phyloP scores from a whole-genome alignment of 2,329 filamentous ascomycete genomes.

The Furcasterigmium furcatum region DNA sequence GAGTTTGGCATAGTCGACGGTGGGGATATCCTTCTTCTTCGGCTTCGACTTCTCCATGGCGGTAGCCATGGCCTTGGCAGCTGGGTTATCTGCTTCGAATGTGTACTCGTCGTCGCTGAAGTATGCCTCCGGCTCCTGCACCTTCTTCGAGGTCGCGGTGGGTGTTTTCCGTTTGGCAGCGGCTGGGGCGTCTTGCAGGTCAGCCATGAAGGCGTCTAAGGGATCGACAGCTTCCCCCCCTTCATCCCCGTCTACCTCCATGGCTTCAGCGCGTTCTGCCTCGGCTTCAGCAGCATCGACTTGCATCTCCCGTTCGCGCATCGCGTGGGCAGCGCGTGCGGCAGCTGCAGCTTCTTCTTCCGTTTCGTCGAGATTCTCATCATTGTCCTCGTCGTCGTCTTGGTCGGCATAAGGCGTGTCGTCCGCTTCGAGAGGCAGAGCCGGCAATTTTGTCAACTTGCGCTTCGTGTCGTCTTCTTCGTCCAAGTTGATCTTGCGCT shows the following conservation, averaged over 20 bases:
- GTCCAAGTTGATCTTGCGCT: slow-evolving; percentile 78
- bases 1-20: slow-evolving; percentile 81
- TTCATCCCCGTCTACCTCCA: slow-evolving; percentile 53
- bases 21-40: slow-evolving; percentile 96
- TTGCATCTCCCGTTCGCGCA: slow-evolving; percentile 68
- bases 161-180: slow-evolving; percentile 5
- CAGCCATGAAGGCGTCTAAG: slow-evolving; percentile 95
- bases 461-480: slow-evolving; percentile 85
- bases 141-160: slow-evolving; percentile 33
- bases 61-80: slow-evolving; percentile 44
- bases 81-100: slow-evolving; percentile 44
- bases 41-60: slow-evolving; percentile 42
- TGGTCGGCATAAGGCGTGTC: slow-evolving; percentile 58
- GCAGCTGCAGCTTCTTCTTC: slow-evolving; percentile 88
- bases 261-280: slow-evolving; percentile 44
- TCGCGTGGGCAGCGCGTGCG: slow-evolving; percentile 79
- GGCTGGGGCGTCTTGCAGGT: slow-evolving; percentile 44
- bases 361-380: slow-evolving; percentile 72
- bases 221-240: slow-evolving; percentile 77
- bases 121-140: slow-evolving; percentile 75
- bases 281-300: slow-evolving; percentile 45
- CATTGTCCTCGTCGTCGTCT: slow-evolving; percentile 65
- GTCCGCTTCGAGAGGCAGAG: slow-evolving; percentile 64
- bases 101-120: slow-evolving; percentile 81
- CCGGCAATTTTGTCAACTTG: slow-evolving; percentile 88